These are phyloP conservation scores for Senecio squalidus DNA, from an alignment of 140 eudicot genomes.

Conservation along the genomic window DNA sequence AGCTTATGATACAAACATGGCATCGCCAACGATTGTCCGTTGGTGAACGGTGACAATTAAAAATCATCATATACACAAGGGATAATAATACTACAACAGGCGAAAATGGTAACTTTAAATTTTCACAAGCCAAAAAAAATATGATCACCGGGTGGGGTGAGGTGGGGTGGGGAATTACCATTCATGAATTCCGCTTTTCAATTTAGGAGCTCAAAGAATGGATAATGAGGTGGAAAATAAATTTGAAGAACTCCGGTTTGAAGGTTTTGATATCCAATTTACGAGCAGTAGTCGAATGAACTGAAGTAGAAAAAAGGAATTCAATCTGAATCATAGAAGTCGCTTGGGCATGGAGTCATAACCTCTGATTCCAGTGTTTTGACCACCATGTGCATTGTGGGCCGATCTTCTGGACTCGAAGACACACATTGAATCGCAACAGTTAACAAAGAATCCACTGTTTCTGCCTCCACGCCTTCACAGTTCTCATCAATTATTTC, in stretches of 20 bases:
- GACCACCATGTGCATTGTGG: conserved; percentile 88
- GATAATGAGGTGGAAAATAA: conserved; percentile 19
- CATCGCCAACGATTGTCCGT: conserved; percentile 2
- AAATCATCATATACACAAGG: conserved; percentile 32
- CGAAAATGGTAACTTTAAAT: conserved; percentile 3
- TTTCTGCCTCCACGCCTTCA: conserved; percentile 77
- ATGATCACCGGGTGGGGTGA: conserved; percentile 14
- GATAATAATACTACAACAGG: no score
- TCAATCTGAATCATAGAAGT: conserved; percentile 91
- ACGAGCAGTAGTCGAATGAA: conserved; percentile 20
- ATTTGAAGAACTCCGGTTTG: conserved; percentile 21
- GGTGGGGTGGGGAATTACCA: conserved; percentile 11
- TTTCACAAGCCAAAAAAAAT: conserved; percentile 22
- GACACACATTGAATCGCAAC: conserved; percentile 87
- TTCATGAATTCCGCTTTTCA: not conserved
- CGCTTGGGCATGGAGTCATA: conserved; percentile 95
- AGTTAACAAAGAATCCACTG: conserved; percentile 64
- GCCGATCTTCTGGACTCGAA: conserved; percentile 86
- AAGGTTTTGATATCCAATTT: conserved; percentile 19
- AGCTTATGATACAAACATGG: conserved; percentile 25
- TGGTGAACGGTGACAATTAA: not conserved
- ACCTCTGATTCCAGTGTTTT: conserved; percentile 92
- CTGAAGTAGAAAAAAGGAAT: conserved; percentile 13
- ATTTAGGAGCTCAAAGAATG: conserved; percentile 24
- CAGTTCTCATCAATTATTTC: conserved; percentile 78